phyloP scores from a whole-genome alignment of 345 rosid genomes.

The Raphanus raphanistrum region DNA sequence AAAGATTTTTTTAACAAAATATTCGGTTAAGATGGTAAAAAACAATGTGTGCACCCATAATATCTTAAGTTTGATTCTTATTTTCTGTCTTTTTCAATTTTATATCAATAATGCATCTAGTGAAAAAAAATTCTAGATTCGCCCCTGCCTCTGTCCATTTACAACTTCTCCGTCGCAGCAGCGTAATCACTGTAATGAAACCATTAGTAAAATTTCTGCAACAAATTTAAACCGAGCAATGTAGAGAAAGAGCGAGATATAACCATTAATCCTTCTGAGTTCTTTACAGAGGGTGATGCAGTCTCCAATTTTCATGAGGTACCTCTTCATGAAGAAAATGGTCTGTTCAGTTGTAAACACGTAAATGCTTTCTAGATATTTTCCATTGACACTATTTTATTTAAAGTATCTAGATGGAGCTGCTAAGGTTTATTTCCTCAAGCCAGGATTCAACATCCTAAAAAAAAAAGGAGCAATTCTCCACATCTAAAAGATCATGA shows the following conservation, averaged over 20 bases:
- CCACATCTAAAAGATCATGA: neutral
- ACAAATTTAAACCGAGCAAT: too few species aligned
- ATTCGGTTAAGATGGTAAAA: too few species aligned
- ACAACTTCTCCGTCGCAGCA: too few species aligned
- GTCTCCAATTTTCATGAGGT: constrained; percentile 99
- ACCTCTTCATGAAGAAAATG: constrained; percentile 89
- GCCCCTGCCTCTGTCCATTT: too few species aligned
- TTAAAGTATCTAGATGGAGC: constrained; percentile 79
- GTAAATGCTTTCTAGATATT: constrained; percentile 76
- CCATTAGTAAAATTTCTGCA: too few species aligned
- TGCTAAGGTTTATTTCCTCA: constrained; percentile 83
- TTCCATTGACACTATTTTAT: constrained; percentile 57
- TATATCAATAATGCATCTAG: too few species aligned
- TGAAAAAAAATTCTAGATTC: too few species aligned
- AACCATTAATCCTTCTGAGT: constrained; percentile 94
- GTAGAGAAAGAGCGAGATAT: neutral
- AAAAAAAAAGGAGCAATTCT: neutral
- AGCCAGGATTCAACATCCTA: constrained; percentile 97
- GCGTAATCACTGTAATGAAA: too few species aligned
- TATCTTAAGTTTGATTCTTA: too few species aligned
- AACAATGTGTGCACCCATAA: too few species aligned
- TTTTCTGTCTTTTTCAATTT: too few species aligned
- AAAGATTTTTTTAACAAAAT: too few species aligned
- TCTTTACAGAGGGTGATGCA: constrained; percentile 95
- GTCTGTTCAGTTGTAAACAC: constrained; percentile 97